These are phyloP conservation scores for Ramalina intermedia DNA, from an alignment of 495 filamentous ascomycete species.

Conservation along the genomic window DNA sequence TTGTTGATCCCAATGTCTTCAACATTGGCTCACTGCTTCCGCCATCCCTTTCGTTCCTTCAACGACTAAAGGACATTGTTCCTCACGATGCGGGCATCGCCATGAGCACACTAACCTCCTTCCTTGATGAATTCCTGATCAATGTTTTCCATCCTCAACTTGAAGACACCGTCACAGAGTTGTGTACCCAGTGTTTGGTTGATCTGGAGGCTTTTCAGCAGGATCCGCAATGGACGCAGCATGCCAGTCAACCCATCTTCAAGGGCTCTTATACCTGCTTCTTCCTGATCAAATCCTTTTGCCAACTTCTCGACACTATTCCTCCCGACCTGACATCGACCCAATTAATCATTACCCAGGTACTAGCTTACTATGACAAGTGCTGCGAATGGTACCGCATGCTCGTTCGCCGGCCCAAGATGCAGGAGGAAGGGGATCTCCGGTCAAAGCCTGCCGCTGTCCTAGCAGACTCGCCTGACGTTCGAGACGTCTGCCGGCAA, in stretches of 20 bases:
- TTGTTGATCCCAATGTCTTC: slow-evolving; percentile 92
- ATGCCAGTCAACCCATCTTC: slow-evolving; percentile 75
- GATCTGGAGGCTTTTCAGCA: slow-evolving; percentile 77
- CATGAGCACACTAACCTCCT: slow-evolving; percentile 77
- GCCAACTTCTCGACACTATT: slow-evolving; percentile 85
- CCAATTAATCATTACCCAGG: slow-evolving; percentile 75
- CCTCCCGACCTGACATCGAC: slow-evolving; percentile 95
- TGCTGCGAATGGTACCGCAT: slow-evolving; percentile 79
- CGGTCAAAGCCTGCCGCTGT: slow-evolving; percentile 57
- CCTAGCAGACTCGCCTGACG: slow-evolving; percentile 51
- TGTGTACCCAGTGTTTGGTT: slow-evolving; percentile 68
- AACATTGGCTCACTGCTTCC: slow-evolving; percentile 92
- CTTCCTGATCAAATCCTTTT: slow-evolving; percentile 73
- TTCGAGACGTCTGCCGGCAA: slow-evolving; percentile 48
- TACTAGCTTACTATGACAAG: slow-evolving; percentile 79
- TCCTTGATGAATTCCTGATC: slow-evolving; percentile 94
- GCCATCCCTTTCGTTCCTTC: slow-evolving; percentile 85
- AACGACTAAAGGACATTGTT: slow-evolving; percentile 81
- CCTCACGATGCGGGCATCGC: slow-evolving; percentile 71
- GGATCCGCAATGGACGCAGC: slow-evolving; percentile 64
- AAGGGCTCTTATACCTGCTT: slow-evolving; percentile 86
- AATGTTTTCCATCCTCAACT: slow-evolving; percentile 96
- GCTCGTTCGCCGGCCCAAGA: slow-evolving; percentile 15
- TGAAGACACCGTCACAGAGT: slow-evolving; percentile 84
- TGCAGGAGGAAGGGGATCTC: slow-evolving; percentile 24